phyloP scores from a whole-genome alignment of 1,284 basidiomycete species.

The Wallemia hederae region DNA sequence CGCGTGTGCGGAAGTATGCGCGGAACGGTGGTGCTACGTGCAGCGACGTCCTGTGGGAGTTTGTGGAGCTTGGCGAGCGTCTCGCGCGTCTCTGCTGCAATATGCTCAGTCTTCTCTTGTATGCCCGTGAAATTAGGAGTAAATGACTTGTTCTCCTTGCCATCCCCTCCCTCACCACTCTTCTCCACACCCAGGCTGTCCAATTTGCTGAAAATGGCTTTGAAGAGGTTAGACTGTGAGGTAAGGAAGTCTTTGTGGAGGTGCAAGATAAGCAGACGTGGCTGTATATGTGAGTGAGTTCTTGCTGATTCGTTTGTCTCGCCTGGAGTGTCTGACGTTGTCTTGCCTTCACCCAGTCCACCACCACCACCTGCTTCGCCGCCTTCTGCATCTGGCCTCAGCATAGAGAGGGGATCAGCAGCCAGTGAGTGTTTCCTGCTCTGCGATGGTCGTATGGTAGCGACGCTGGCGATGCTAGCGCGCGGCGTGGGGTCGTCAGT shows the following conservation, averaged over 20 bases:
- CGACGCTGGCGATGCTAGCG: neutral
- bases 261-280: neutral
- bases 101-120: neutral
- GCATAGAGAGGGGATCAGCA: too few species aligned
- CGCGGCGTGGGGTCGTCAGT: neutral
- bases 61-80: too few species aligned
- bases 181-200: neutral
- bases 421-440: too few species aligned
- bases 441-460: neutral
- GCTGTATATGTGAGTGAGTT: neutral
- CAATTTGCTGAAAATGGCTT: neutral
- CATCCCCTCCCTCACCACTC: too few species aligned
- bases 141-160: too few species aligned
- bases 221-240: neutral
- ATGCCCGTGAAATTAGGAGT: neutral
- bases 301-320: too few species aligned
- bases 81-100: neutral
- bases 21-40: neutral
- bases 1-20: neutral
- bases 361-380: too few species aligned
- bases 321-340: too few species aligned
- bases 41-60: neutral
- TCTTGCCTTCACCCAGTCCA: too few species aligned
- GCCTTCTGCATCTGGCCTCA: too few species aligned
- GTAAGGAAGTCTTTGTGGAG: neutral